Conservation (phyloP, 2,329 filamentous ascomycete species). For the Parafenestella ontariensis region DNA sequence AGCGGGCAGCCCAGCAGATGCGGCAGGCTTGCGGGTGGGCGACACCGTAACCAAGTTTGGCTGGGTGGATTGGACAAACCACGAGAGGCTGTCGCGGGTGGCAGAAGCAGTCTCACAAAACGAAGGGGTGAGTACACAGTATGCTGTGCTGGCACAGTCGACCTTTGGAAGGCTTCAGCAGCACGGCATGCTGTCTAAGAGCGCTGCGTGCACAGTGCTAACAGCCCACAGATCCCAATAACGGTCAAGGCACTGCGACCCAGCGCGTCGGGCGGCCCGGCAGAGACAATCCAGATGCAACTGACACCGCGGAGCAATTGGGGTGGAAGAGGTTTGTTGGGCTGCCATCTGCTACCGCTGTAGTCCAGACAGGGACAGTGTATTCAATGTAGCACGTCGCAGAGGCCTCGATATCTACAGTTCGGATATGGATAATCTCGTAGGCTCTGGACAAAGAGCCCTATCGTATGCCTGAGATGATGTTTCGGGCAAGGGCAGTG, state of each 20-base stretch:
- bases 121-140: constrained; percentile 73
- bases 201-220: constrained; percentile 23
- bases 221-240: constrained; percentile 66
- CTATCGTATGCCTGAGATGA: neutral
- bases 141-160: constrained; percentile 6
- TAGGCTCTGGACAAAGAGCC: neutral
- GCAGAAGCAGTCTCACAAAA: constrained; percentile 90
- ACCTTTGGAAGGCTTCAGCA: neutral
- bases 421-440: neutral
- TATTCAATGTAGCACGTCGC: neutral
- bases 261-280: constrained; percentile 38
- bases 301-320: constrained; percentile 81
- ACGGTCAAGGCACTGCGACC: constrained; percentile 69
- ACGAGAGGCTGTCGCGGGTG: constrained; percentile 84
- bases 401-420: neutral
- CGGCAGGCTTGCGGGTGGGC: constrained; percentile 79
- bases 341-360: constrained; percentile 86
- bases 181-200: constrained; percentile 12
- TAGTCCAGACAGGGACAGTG: constrained; percentile 51
- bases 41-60: constrained; percentile 88
- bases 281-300: constrained; percentile 68
- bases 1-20: constrained; percentile 77
- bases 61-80: constrained; percentile 80
- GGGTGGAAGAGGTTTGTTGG: constrained; percentile 88
- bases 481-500: neutral